Percentiles rank a stretch among this genome's conserved stretches.
phyloP scores from a whole-genome alignment of 345 rosid genomes.

The Alliaria petiolata region DNA sequence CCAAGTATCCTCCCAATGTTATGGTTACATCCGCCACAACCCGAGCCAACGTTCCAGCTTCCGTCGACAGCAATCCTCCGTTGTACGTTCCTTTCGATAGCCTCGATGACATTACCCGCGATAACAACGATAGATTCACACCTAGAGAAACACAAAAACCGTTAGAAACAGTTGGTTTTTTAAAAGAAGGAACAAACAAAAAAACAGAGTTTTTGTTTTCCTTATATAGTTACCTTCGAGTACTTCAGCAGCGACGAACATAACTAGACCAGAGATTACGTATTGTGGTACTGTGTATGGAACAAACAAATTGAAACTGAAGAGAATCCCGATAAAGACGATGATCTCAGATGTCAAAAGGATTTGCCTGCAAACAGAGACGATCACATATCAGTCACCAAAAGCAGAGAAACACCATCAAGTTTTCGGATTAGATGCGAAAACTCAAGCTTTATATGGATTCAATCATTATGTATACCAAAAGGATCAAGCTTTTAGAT shows the following conservation, averaged over 20 bases:
- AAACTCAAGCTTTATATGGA: background rate
- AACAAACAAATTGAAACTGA: conserved; percentile 68
- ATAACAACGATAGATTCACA: conserved; percentile 84
- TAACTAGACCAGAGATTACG: conserved; percentile 83
- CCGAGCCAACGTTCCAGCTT: conserved; percentile 96
- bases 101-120: conserved; percentile 96
- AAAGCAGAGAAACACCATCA: background rate
- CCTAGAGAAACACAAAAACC: conserved; percentile 42
- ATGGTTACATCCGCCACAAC: conserved; percentile 92
- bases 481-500: background rate
- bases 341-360: conserved; percentile 85
- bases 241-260: conserved; percentile 96
- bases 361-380: conserved; percentile 70
- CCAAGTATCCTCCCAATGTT: conserved; percentile 85
- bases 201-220: background rate
- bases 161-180: background rate
- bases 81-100: conserved; percentile 95
- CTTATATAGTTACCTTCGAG: conserved; percentile 88
- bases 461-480: background rate
- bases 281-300: conserved; percentile 83
- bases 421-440: background rate
- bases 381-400: background rate
- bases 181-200: background rate
- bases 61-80: conserved; percentile 90
- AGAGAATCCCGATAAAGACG: conserved; percentile 73